A percentile compares a stretch with the other conserved stretches of the same genome.
Evolutionary conservation across 495 filamentous ascomycete genomes (phyloP).

Genomic region (Hypoxylon intermedium): DNA sequence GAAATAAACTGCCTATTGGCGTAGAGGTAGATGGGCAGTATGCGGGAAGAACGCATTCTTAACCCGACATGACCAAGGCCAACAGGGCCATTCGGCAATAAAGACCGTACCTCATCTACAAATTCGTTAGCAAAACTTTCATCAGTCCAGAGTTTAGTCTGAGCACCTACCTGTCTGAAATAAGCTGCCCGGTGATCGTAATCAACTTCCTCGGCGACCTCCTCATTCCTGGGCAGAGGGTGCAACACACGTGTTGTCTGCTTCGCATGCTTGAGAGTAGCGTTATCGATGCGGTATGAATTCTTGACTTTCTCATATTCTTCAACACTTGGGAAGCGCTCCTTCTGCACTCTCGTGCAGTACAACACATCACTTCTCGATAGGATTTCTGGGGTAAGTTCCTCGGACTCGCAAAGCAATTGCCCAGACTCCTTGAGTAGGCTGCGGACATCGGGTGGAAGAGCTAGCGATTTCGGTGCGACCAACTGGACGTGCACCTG

Average conservation of each 20-base stretch:
- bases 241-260: constrained; percentile 91
- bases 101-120: constrained; percentile 94
- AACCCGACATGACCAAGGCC: constrained; percentile 81
- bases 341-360: constrained; percentile 95
- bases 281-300: constrained; percentile 85
- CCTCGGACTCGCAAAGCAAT: constrained; percentile 72
- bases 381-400: constrained; percentile 84
- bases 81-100: constrained; percentile 96
- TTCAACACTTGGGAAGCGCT: constrained; percentile 79
- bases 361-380: constrained; percentile 88
- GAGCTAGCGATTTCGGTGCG: constrained; percentile 75
- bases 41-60: constrained; percentile 3
- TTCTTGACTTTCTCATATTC: constrained; percentile 89
- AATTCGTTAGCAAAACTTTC: constrained; percentile 51
- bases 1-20: constrained; percentile 25
- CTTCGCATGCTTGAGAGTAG: constrained; percentile 91
- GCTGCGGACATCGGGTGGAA: constrained; percentile 76
- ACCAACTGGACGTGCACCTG: constrained; percentile 92
- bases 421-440: constrained; percentile 75
- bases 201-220: constrained; percentile 94
- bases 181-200: constrained; percentile 97
- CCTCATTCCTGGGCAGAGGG: constrained; percentile 88
- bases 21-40: background rate
- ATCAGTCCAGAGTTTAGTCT: constrained; percentile 1
- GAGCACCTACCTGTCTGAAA: constrained; percentile 89